phyloP scores from a whole-genome alignment of 2,329 filamentous ascomycete genomes.

The Nemania bipapillata region DNA sequence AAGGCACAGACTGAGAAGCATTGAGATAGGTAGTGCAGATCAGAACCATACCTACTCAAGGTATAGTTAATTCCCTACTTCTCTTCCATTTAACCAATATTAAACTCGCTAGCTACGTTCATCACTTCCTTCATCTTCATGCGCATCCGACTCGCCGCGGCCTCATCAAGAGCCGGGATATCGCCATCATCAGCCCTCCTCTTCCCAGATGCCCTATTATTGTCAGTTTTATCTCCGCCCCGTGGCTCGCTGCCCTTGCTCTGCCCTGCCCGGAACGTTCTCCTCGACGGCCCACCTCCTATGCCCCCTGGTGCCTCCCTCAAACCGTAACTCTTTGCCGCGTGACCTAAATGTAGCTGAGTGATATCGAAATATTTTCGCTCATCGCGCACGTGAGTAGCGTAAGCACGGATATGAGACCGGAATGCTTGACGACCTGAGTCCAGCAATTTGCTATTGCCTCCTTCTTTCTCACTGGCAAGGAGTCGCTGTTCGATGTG shows the following conservation, averaged over 20 bases:
- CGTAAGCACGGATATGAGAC: constrained; percentile 92
- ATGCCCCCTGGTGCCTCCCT: constrained; percentile 90
- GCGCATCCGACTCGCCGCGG: constrained; percentile 71
- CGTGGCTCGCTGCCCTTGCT: constrained; percentile 50
- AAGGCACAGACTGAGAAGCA: neutral
- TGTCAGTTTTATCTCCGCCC: constrained; percentile 45
- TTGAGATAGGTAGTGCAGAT: neutral
- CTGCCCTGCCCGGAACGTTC: constrained; percentile 53
- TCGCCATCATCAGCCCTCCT: constrained; percentile 51
- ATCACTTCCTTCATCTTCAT: constrained; percentile 69
- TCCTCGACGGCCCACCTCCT: constrained; percentile 65
- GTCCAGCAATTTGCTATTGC: constrained; percentile 71
- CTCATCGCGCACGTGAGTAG: constrained; percentile 89
- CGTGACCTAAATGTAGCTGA: constrained; percentile 87
- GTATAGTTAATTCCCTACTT: constrained; percentile 49
- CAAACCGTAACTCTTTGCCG: constrained; percentile 91
- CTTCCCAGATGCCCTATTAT: constrained; percentile 28
- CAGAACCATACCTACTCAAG: neutral
- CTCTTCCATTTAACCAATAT: constrained; percentile 64
- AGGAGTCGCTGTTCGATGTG: constrained; percentile 70
- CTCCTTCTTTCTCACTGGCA: constrained; percentile 47
- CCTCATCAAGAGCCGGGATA: constrained; percentile 62
- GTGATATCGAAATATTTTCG: constrained; percentile 90
- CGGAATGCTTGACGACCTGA: constrained; percentile 87
- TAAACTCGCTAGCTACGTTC: constrained; percentile 72